Percentiles rank a stretch among this genome's conserved stretches.
Evolutionary conservation across 805 yeast species (phyloP).

Genomic region (Metschnikowia picachoensis): DNA sequence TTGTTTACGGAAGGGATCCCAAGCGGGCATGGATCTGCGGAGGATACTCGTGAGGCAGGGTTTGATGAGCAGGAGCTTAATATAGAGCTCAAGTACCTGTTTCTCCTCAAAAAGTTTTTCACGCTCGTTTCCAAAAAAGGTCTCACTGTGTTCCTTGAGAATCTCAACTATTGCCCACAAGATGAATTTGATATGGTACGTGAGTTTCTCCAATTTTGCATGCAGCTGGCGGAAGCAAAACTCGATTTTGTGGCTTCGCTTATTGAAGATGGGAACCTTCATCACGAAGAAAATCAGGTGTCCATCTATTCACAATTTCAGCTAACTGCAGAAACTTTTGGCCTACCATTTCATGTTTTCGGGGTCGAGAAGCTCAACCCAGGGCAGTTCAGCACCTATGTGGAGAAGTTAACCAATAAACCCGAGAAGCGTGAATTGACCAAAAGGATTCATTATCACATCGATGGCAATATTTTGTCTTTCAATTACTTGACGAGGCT

Average conservation of each 20-base stretch:
- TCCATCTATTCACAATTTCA: background rate
- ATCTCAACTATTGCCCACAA: conserved; percentile 41
- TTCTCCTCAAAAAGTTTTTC: conserved; percentile 40
- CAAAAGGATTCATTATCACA: conserved; percentile 7
- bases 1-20: conserved; percentile 8
- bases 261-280: background rate
- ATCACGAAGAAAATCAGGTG: background rate
- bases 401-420: conserved; percentile 5
- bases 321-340: conserved; percentile 2
- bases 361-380: conserved; percentile 9
- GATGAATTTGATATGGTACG: conserved; percentile 27
- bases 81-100: conserved; percentile 39
- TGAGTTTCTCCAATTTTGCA: conserved; percentile 24
- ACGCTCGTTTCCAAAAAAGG: conserved; percentile 41
- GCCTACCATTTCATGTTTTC: conserved; percentile 11
- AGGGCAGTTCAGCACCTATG: conserved; percentile 5
- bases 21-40: background rate
- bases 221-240: conserved; percentile 3
- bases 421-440: background rate
- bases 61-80: conserved; percentile 22
- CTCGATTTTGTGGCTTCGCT: conserved; percentile 2
- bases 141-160: conserved; percentile 44
- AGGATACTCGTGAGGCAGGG: conserved; percentile 1
- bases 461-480: conserved; percentile 19
- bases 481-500: conserved; percentile 14